Evolutionary conservation across 345 rosid genomes (phyloP), one percentile per base, ranked within the genome.

Genomic region (Camelina hispida): DNA sequence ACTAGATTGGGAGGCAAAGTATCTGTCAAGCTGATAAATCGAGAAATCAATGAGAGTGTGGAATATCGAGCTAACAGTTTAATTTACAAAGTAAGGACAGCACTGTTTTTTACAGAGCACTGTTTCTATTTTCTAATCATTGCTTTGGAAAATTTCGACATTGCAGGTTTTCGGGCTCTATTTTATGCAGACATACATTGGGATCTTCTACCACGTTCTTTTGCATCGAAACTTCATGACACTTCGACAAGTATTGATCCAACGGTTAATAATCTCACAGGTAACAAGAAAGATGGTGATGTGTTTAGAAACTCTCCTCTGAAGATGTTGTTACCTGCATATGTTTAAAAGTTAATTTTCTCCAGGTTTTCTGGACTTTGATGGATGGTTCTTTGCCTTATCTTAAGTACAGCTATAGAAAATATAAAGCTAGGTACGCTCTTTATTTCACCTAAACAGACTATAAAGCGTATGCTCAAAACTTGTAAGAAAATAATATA

Each of bases 121-220:
- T 53, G 44, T 68, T 38, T 38, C 35, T 61, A 56, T 7, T 73
- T 50, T 48, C 51, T 74, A 52, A 53, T 2, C 30, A 4, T 37
- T 40, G n/a, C 48, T 30, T n/a, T 23, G 62, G 47, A n/a, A 46
- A 46, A 13, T 9, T 38, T 65, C 12, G 64, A n/a, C 63, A 4
- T 65, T 84, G 84, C 93, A 93, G 98, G 94, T 93, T 40, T 93
- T 93, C 43, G 97, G 98, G 72, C 88, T 93, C 53, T 93, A 91
- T 72, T 93, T 93, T 80, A 93, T 93, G 97, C 98, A 93, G 82
- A 79, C 98, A 11, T 93, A 89, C 76, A 94, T 94, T 23, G 97
- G 98, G 60, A 81, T 91, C 80, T 94, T 94, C 84, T 94, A 94
- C 76, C 98, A 94, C n/a, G 97, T 88, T 58, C 93, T 89, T 58